phyloP scores from a whole-genome alignment of 805 yeast species.

The Candida ficus region DNA sequence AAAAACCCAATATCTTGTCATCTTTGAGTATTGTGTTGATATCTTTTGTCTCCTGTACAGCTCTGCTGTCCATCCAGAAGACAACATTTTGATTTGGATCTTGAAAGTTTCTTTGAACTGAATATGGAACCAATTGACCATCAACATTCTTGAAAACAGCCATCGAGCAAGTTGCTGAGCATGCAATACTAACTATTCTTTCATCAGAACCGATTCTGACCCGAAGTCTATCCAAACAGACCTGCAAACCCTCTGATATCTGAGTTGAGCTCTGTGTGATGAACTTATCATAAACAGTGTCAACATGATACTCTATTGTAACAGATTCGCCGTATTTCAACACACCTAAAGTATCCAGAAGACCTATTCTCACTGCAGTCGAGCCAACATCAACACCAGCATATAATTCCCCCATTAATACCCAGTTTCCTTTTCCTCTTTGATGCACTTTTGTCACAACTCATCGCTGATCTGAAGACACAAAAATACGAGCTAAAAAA shows the following conservation, averaged over 20 bases:
- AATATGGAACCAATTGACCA: slow-evolving; percentile 25
- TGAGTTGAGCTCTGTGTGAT: slow-evolving; percentile 39
- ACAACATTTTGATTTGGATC: slow-evolving; percentile 35
- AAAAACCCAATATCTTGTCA: slow-evolving; percentile 18
- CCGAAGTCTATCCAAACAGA: slow-evolving; percentile 19
- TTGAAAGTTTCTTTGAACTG: slow-evolving; percentile 26
- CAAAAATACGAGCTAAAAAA: too few species aligned
- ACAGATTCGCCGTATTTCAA: slow-evolving; percentile 11
- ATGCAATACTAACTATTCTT: slow-evolving; percentile 28
- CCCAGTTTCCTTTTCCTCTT: too few species aligned
- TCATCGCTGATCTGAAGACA: too few species aligned
- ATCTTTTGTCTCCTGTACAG: slow-evolving; percentile 30
- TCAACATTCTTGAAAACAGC: slow-evolving; percentile 33
- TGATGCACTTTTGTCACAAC: too few species aligned
- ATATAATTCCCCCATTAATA: slow-evolving; percentile 1
- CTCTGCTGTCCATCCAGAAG: slow-evolving; percentile 57
- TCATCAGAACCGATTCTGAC: background rate
- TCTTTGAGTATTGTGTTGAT: slow-evolving; percentile 15
- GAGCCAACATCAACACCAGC: slow-evolving; percentile 50
- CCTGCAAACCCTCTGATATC: slow-evolving; percentile 30
- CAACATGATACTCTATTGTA: slow-evolving; percentile 22
- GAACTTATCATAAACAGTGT: slow-evolving; percentile 17
- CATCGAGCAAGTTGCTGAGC: slow-evolving; percentile 58
- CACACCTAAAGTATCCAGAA: slow-evolving; percentile 19
- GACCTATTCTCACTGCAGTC: slow-evolving; percentile 40